Evolutionary conservation across 2,329 filamentous ascomycete species (phyloP), one percentile per base, ranked within the genome.

Genomic region (Leptographium galeiforme): DNA sequence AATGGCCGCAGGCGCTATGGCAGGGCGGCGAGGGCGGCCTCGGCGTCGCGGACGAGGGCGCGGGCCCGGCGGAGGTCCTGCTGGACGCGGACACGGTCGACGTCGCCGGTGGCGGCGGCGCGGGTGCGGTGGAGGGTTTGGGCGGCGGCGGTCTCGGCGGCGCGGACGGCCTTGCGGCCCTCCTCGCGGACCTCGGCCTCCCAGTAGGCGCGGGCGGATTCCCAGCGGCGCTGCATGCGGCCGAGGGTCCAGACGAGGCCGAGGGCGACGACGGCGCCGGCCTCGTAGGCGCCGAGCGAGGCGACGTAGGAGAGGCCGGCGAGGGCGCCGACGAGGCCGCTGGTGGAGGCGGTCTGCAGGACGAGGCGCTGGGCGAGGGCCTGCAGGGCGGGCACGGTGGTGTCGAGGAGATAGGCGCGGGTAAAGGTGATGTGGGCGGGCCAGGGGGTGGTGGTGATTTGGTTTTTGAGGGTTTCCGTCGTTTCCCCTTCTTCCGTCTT

Each of bases 361-460:
- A 95, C 81, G 2, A 90, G 77, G 54, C 76, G 79, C 66, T 90
- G 85, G 1, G 85, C 84, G 0, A 88, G 71, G 1, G 84, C 81
- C 62, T 89, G 85, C 4, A 90, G 71, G 1, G 82, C 79, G 2
- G 84, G 83, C 2, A 89, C 75, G 0, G 83, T 87, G 56, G 79
- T 75, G n/a, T 74, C 68, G 44, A 82, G 74, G 2, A 89, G 75
- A 58, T 81, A 80, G 39, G 75, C 71, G n/a, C 89, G 80, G 8
- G 84, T 82, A 32, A 78, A 75, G 14, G 84, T 73, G 56, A 96
- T 91, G 55, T 88, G 81, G 2, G 79, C 76, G 1, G 84, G 87
- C 88, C 87, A 95, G 32, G 76, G 78, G 8, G 51, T 53, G 33
- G 25, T 14, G n/a, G 51, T 6, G 30, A 13, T 25, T 25, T 25